Evolutionary conservation across 2,329 filamentous ascomycete genomes (phyloP).

Genomic region (Penicillium sp.): DNA sequence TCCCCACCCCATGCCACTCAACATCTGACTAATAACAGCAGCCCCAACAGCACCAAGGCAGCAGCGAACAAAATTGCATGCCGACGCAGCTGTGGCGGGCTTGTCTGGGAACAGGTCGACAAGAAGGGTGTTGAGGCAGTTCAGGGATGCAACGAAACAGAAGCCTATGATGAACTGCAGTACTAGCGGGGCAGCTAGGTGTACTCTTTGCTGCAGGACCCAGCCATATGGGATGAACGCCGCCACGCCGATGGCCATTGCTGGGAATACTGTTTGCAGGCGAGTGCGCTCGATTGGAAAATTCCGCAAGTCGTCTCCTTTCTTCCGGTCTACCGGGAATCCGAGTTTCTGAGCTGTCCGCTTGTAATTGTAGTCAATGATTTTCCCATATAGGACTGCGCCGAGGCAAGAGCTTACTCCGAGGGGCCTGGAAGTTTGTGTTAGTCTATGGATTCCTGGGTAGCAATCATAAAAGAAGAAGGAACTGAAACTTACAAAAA

Average conservation of each 20-base stretch:
- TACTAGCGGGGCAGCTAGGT: slow-evolving; percentile 27
- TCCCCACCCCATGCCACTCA: slow-evolving; percentile 26
- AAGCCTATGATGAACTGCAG: slow-evolving; percentile 35
- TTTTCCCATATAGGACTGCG: slow-evolving; percentile 22
- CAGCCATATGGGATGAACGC: slow-evolving; percentile 34
- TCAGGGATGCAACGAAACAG: slow-evolving; percentile 23
- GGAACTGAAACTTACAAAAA: slow-evolving; percentile 20
- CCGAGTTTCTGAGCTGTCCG: slow-evolving; percentile 14
- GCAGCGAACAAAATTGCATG: slow-evolving; percentile 32
- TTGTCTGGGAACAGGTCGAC: slow-evolving; percentile 30
- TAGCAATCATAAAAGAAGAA: not conserved
- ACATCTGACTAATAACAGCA: slow-evolving; percentile 26
- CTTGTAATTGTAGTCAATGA: slow-evolving; percentile 26
- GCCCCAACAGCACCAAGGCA: slow-evolving; percentile 29
- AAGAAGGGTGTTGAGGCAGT: slow-evolving; percentile 29
- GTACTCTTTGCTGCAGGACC: slow-evolving; percentile 23
- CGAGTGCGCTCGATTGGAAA: slow-evolving; percentile 43
- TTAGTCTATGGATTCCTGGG: not conserved
- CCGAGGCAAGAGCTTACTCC: slow-evolving; percentile 20
- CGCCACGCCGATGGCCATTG: slow-evolving; percentile 25
- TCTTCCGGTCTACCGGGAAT: slow-evolving; percentile 22
- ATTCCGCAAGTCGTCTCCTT: slow-evolving; percentile 45
- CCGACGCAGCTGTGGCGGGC: slow-evolving; percentile 29
- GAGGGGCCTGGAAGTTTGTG: slow-evolving; percentile 16
- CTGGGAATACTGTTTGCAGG: slow-evolving; percentile 26